A percentile compares a stretch with the other conserved stretches of the same genome.
These are phyloP conservation scores for Saccharomycopsis guyanensis DNA, from an alignment of 805 yeast species.

Conservation along the genomic window DNA sequence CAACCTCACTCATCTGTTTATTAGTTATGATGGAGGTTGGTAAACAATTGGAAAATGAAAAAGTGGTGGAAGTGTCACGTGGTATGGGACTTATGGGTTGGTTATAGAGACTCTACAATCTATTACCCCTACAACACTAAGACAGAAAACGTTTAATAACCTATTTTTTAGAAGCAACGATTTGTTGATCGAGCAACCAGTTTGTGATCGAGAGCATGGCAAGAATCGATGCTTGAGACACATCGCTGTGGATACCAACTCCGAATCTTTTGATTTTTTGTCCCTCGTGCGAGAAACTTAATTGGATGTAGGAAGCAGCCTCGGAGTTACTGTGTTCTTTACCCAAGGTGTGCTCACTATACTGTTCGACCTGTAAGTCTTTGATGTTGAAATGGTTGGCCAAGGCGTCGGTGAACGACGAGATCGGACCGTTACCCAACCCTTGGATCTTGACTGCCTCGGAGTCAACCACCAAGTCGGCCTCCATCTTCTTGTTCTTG, in stretches of 20 bases:
- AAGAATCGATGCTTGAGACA: conserved; percentile 73
- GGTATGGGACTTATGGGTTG: too few species aligned
- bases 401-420: conserved; percentile 62
- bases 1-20: background rate
- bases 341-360: conserved; percentile 69
- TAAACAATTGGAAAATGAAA: background rate
- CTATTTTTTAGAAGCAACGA: background rate
- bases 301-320: conserved; percentile 69
- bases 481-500: conserved; percentile 36
- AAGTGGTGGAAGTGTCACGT: too few species aligned
- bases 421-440: conserved; percentile 72
- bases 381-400: conserved; percentile 42
- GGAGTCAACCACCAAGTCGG: conserved; percentile 34
- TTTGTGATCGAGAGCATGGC: conserved; percentile 62
- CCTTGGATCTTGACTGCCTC: conserved; percentile 37
- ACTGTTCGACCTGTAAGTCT: conserved; percentile 52
- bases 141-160: background rate
- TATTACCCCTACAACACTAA: too few species aligned
- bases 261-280: conserved; percentile 61
- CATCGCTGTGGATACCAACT: conserved; percentile 87
- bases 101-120: too few species aligned
- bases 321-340: conserved; percentile 54
- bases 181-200: conserved; percentile 22
- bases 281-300: conserved; percentile 37
- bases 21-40: too few species aligned